These are phyloP conservation scores for Ascosphaera aggregata DNA, from an alignment of 2,329 filamentous ascomycete genomes.

Conservation along the genomic window DNA sequence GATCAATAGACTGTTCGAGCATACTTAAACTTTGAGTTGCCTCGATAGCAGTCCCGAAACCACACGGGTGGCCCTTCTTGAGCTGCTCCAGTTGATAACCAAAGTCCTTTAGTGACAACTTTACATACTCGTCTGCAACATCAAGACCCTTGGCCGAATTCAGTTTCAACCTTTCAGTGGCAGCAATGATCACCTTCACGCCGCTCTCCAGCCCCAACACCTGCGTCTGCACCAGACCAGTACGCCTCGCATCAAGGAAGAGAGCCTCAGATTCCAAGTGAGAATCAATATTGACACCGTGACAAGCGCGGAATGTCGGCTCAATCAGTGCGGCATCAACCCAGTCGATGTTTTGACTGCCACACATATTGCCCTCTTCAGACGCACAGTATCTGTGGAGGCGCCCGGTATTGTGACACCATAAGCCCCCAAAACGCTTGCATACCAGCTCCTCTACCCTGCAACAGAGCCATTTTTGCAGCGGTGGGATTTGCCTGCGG, in stretches of 20 bases:
- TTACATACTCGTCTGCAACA: constrained; percentile 25
- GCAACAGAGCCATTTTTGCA: constrained; percentile 49
- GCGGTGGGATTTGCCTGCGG: constrained; percentile 31
- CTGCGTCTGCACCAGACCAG: constrained; percentile 40
- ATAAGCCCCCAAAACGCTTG: constrained; percentile 43
- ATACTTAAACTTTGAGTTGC: constrained; percentile 46
- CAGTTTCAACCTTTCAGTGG: constrained; percentile 46
- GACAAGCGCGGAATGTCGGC: constrained; percentile 43
- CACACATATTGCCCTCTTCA: constrained; percentile 35
- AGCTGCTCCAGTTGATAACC: constrained; percentile 37
- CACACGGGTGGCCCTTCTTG: constrained; percentile 42
- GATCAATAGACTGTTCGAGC: constrained; percentile 47
- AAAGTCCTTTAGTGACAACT: constrained; percentile 26
- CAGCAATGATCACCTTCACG: constrained; percentile 46
- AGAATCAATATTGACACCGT: constrained; percentile 44
- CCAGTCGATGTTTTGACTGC: constrained; percentile 39
- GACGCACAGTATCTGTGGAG: constrained; percentile 46
- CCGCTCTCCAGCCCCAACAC: constrained; percentile 41
- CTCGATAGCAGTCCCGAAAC: constrained; percentile 51
- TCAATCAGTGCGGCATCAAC: constrained; percentile 45
- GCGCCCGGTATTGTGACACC: constrained; percentile 38
- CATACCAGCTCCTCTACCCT: constrained; percentile 44
- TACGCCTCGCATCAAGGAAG: constrained; percentile 44
- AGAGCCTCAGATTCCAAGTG: constrained; percentile 39
- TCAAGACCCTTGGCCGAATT: constrained; percentile 32